phyloP scores from a whole-genome alignment of 1,139 yeast genomes.

The Wickerhamiella pararugosa region DNA sequence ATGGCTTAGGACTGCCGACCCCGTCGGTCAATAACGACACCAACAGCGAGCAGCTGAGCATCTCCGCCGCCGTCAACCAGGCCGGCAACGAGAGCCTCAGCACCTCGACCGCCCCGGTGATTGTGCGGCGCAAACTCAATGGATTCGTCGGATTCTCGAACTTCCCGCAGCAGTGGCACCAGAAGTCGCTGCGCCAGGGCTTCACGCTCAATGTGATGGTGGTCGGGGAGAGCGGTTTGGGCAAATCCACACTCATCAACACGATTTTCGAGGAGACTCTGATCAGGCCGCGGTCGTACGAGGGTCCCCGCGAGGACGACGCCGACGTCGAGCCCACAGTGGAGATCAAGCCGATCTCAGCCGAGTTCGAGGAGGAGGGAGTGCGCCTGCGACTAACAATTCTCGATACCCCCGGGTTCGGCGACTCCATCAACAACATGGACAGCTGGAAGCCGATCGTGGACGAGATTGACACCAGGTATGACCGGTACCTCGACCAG shows the following conservation, averaged over 20 bases:
- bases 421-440: slow-evolving; percentile 75
- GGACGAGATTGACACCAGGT: slow-evolving; percentile 75
- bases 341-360: slow-evolving; percentile 48
- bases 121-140: slow-evolving; percentile 68
- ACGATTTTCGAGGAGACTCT: slow-evolving; percentile 76
- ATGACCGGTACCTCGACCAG: slow-evolving; percentile 74
- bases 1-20: not conserved
- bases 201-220: slow-evolving; percentile 79
- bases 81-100: slow-evolving; percentile 11
- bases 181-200: slow-evolving; percentile 89
- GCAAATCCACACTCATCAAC: slow-evolving; percentile 84
- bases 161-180: slow-evolving; percentile 97
- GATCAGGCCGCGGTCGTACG: slow-evolving; percentile 22
- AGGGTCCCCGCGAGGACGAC: not conserved
- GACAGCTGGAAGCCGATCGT: slow-evolving; percentile 91
- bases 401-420: slow-evolving; percentile 88
- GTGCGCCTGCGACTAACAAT: slow-evolving; percentile 76
- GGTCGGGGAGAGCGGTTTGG: slow-evolving; percentile 71
- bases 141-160: slow-evolving; percentile 97
- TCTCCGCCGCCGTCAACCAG: slow-evolving; percentile 9
- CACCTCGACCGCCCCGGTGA: slow-evolving; percentile 19
- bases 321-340: slow-evolving; percentile 32
- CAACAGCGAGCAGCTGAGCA: slow-evolving; percentile 7
- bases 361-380: slow-evolving; percentile 84
- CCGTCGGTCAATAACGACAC: slow-evolving; percentile 5